A percentile compares a stretch with the other conserved stretches of the same genome.
These are phyloP conservation scores for Phaffomyces thermotolerans DNA, from an alignment of 805 yeast species.

Conservation along the genomic window DNA sequence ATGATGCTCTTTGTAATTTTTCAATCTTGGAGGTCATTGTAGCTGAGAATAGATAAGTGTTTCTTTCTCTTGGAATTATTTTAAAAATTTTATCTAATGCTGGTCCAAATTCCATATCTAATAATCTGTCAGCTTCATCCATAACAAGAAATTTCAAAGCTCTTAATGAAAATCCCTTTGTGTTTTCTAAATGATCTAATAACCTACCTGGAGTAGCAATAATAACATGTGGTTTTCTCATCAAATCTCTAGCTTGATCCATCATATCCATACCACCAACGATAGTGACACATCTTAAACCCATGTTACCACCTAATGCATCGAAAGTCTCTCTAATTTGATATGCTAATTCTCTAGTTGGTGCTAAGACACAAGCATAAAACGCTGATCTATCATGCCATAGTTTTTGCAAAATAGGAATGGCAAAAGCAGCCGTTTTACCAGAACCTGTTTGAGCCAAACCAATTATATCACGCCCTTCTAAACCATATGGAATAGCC, in stretches of 20 bases:
- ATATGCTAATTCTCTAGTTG: conserved; percentile 79
- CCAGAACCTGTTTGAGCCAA: conserved; percentile 98
- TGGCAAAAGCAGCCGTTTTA: conserved; percentile 96
- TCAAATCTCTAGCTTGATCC: conserved; percentile 92
- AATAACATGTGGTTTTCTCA: conserved; percentile 88
- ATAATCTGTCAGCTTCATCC: conserved; percentile 95
- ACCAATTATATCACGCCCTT: conserved; percentile 91
- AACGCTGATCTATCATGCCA: conserved; percentile 87
- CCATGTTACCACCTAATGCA: conserved; percentile 88
- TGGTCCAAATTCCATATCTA: conserved; percentile 96
- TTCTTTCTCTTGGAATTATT: conserved; percentile 77
- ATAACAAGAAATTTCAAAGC: conserved; percentile 77
- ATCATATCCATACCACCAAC: conserved; percentile 99
- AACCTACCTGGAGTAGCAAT: conserved; percentile 95
- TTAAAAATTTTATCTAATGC: conserved; percentile 81
- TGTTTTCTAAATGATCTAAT: conserved; percentile 88
- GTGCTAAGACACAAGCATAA: conserved; percentile 82
- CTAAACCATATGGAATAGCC: conserved; percentile 83
- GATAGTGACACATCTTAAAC: conserved; percentile 78
- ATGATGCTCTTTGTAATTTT: conserved; percentile 87
- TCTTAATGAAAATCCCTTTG: conserved; percentile 80
- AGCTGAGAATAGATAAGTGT: conserved; percentile 88
- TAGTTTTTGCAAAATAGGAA: conserved; percentile 84
- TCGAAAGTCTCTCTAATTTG: conserved; percentile 93
- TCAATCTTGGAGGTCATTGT: conserved; percentile 95